Evolutionary conservation across 202 grass and related monocot species (phyloP), one percentile per base, ranked within the genome.

Genomic region (Dendrocalamus latiflorus): DNA sequence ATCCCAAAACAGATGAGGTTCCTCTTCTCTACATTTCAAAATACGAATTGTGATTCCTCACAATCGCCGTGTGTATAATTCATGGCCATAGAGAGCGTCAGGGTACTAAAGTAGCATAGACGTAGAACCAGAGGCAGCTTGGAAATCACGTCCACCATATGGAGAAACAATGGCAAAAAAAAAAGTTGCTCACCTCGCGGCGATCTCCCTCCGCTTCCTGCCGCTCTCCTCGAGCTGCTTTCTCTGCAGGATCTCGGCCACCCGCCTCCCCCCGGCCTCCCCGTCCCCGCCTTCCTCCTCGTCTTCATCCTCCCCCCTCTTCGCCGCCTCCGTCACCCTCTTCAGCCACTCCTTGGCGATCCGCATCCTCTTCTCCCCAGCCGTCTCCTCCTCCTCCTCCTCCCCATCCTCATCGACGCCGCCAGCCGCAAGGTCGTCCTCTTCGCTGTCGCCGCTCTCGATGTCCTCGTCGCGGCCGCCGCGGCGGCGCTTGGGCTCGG

Each of bases 141-240:
- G 45, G 8, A 72, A 72, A 30, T 16, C 17, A 53, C 17, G 25
- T 6, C 61, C 50, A 21, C 48, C 18, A 22, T 60, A 13, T 1
- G 7, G 16, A 58, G 6, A 47, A 9, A 59, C 26, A 36, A 64
- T 17, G 8, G 28, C 26, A 28, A 15, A 25, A 2, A n/a, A n/a
- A 33, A 26, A 67, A 41, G n/a, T 14, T 70, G 44, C 33, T 81
- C 16, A 97, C 94, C 94, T 90, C 15, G 83, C 59, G 7, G 94
- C 88, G 51, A 97, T 69, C 71, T 89, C 86, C 68, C 71, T 83
- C 68, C 87, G 79, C 33, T 89, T 71, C 44, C 94, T 83, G 20
- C 94, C 94, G 38, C 94, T 97, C 71, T 93, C 86, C 79, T 90
- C 89, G 33, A 97, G 91, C 61, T 97, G 94, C 68, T 64, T 92